A percentile compares a stretch with the other conserved stretches of the same genome.
Conservation (phyloP, 23 red algal genomes). For the Gracilaria gracilis region DNA sequence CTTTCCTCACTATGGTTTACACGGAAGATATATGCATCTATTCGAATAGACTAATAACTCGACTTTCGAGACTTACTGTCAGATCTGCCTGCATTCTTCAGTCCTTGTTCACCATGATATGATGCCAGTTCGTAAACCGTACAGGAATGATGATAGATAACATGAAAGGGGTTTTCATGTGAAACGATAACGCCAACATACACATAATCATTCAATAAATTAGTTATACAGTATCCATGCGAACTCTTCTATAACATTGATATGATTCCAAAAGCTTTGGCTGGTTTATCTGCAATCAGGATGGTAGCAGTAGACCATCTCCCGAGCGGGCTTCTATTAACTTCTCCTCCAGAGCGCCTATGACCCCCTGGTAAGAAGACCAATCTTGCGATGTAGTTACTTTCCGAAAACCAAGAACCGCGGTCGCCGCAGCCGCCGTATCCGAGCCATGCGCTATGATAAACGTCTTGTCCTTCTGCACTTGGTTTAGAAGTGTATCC, state of each 20-base stretch:
- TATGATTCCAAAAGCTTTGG: neutral
- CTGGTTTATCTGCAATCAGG: neutral
- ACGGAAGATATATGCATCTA: constrained; percentile 81
- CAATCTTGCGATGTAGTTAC: constrained; percentile 26
- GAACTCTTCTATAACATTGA: neutral
- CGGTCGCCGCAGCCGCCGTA: constrained; percentile 29
- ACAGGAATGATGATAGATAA: neutral
- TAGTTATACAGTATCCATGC: neutral
- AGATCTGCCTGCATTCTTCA: neutral
- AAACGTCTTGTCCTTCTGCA: constrained; percentile 1
- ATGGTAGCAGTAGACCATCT: constrained; percentile 27
- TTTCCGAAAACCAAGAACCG: constrained; percentile 17
- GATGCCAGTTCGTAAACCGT: neutral
- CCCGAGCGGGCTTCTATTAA: neutral
- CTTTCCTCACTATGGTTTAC: constrained; percentile 81
- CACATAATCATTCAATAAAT: neutral
- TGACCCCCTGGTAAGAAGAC: constrained; percentile 40
- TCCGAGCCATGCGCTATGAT: constrained; percentile 28
- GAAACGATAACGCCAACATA: neutral
- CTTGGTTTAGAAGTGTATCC: neutral
- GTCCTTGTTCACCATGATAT: neutral
- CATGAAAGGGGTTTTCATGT: neutral
- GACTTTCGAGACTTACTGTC: neutral
- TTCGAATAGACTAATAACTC: constrained; percentile 83
- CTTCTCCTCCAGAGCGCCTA: constrained; percentile 28